Percentiles rank a stretch among this genome's conserved stretches.
Evolutionary conservation across 208 protist genomes (phyloP).

Genomic region (Leishmania gerbilli): DNA sequence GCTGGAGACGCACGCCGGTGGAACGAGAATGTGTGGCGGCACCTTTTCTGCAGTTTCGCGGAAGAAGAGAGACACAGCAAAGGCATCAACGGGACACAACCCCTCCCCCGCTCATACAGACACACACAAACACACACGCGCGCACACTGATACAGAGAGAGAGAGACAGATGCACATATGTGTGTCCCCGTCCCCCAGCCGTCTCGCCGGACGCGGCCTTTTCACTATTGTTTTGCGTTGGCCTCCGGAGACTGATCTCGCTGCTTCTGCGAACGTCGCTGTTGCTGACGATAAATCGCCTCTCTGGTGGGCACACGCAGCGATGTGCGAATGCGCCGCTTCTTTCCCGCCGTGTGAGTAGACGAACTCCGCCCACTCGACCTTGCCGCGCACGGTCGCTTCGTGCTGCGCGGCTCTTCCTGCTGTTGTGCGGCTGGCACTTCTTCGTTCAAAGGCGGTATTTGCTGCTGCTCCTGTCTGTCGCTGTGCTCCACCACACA

Average conservation of each 20-base stretch:
- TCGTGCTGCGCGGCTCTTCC: not conserved
- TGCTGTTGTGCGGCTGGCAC: not conserved
- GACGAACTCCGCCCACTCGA: not conserved
- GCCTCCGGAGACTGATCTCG: not conserved
- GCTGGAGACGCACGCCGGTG: too few species aligned
- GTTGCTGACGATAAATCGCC: not conserved
- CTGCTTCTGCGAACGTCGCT: not conserved
- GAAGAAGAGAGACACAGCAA: not conserved
- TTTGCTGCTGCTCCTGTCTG: not conserved
- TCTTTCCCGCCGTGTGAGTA: not conserved
- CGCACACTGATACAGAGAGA: not conserved
- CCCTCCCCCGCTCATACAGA: not conserved
- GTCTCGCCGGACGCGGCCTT: not conserved
- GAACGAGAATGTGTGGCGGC: not conserved
- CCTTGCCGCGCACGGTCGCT: not conserved
- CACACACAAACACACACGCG: not conserved
- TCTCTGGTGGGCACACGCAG: not conserved
- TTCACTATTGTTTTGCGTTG: not conserved
- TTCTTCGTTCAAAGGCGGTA: not conserved
- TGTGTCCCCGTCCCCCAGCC: not conserved
- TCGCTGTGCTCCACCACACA: not conserved
- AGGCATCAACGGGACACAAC: not conserved
- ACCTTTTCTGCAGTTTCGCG: not conserved
- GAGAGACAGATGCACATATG: not conserved
- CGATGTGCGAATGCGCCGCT: conserved; percentile 4